Conservation (phyloP, 345 rosid species). For the Erodium maritimum region DNA sequence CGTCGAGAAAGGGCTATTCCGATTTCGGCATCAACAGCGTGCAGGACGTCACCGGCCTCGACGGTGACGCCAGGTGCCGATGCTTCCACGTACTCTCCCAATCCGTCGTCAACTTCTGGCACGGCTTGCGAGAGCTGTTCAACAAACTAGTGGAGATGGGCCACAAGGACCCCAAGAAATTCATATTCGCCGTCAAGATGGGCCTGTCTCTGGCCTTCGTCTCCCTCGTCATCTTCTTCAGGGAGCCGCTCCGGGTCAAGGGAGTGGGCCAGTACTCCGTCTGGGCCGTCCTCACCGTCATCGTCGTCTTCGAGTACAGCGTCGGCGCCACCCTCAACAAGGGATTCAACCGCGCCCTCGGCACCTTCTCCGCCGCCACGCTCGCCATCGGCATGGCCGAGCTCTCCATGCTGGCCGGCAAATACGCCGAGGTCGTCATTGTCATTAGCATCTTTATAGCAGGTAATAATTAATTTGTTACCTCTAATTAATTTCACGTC, state of each 20-base stretch:
- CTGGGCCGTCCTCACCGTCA: conserved; percentile 84
- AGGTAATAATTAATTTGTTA: too few relatives aligned
- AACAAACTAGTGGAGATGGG: conserved; percentile 46
- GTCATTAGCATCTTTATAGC: conserved; percentile 58
- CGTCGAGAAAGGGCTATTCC: conserved; percentile 27
- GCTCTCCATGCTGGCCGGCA: conserved; percentile 32
- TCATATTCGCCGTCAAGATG: conserved; percentile 57
- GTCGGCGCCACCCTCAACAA: conserved; percentile 79
- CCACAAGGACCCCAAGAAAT: conserved; percentile 46
- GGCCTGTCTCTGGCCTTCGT: conserved; percentile 45
- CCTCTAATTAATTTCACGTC: too few relatives aligned
- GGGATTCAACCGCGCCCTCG: conserved; percentile 82
- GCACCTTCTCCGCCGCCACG: conserved; percentile 77
- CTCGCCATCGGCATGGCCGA: conserved; percentile 73
- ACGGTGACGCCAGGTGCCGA: conserved; percentile 18
- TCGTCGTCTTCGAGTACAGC: conserved; percentile 78
- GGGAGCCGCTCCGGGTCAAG: conserved; percentile 34
- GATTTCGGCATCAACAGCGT: conserved; percentile 21
- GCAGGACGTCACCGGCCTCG: conserved; percentile 9
- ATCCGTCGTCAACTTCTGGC: conserved; percentile 23
- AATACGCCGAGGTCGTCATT: conserved; percentile 34
- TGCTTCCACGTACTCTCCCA: conserved; percentile 40
- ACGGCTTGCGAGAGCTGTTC: conserved; percentile 11
- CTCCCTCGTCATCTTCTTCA: conserved; percentile 49
- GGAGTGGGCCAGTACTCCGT: conserved; percentile 44